phyloP scores from a whole-genome alignment of 2,329 filamentous ascomycete genomes.

The Nemania diffusa region DNA sequence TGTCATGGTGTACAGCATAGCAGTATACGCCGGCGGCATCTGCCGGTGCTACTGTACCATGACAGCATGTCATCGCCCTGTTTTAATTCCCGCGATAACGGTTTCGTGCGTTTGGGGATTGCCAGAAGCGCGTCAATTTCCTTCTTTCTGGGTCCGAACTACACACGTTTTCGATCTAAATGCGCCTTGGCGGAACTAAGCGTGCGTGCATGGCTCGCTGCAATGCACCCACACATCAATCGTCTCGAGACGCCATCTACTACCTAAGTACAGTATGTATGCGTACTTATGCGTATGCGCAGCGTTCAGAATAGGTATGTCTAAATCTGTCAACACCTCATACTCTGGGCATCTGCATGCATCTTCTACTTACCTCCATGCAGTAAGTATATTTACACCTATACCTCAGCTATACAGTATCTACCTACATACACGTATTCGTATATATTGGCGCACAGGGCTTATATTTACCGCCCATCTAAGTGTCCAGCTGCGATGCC shows the following conservation, averaged over 20 bases:
- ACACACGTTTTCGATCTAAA: constrained; percentile 10
- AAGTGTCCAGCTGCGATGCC: constrained; percentile 15
- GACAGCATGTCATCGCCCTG: constrained; percentile 16
- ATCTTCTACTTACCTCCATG: background rate
- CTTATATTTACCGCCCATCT: background rate
- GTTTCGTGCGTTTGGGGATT: constrained; percentile 6
- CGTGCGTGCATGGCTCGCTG: constrained; percentile 30
- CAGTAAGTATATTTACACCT: background rate
- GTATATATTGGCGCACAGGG: constrained; percentile 13
- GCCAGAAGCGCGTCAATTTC: background rate
- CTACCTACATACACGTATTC: background rate
- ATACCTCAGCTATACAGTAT: background rate
- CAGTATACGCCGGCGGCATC: constrained; percentile 19
- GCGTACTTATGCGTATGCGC: background rate
- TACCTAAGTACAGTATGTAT: background rate
- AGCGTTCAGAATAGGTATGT: constrained; percentile 5
- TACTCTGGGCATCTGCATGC: background rate
- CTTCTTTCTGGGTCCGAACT: constrained; percentile 9
- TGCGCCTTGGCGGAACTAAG: constrained; percentile 30
- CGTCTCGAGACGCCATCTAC: constrained; percentile 2
- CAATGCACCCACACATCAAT: constrained; percentile 24
- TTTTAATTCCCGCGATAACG: constrained; percentile 24
- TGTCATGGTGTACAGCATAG: background rate
- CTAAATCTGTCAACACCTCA: constrained; percentile 16
- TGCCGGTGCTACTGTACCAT: constrained; percentile 35